phyloP scores from a whole-genome alignment of 106 monocot species.

The Phalaenopsis aphrodite region DNA sequence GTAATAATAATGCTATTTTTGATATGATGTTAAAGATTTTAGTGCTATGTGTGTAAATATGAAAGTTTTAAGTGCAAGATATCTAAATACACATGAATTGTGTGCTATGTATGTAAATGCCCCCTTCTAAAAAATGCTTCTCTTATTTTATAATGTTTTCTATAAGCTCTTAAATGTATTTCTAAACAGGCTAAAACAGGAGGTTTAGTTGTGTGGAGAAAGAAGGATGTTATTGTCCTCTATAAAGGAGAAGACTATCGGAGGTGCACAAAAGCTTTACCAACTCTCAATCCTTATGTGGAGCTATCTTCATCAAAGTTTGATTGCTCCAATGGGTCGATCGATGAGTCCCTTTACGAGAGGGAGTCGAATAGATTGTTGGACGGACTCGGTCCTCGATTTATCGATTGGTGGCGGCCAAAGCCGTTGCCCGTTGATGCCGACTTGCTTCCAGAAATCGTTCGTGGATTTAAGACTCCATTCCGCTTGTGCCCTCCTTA shows the following conservation, averaged over 20 bases:
- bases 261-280: neutral
- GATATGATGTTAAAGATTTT: too few relatives aligned
- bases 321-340: constrained; percentile 7
- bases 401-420: constrained; percentile 88
- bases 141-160: too few relatives aligned
- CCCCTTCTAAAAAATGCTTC: too few relatives aligned
- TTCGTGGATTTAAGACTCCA: constrained; percentile 59
- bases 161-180: neutral
- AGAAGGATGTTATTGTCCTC: constrained; percentile 54
- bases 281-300: neutral
- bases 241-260: constrained; percentile 33
- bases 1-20: too few relatives aligned
- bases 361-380: constrained; percentile 75
- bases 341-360: constrained; percentile 56
- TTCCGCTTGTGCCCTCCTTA: constrained; percentile 52
- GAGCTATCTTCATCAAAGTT: constrained; percentile 6
- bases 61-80: too few relatives aligned
- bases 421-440: constrained; percentile 93
- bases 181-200: constrained; percentile 66
- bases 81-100: too few relatives aligned
- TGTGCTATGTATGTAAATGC: too few relatives aligned
- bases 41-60: too few relatives aligned
- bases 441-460: constrained; percentile 79
- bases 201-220: constrained; percentile 82
- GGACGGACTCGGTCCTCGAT: constrained; percentile 83